Evolutionary conservation across 2,329 filamentous ascomycete species (phyloP).

Genomic region (Paraconiothyrium brasiliense): DNA sequence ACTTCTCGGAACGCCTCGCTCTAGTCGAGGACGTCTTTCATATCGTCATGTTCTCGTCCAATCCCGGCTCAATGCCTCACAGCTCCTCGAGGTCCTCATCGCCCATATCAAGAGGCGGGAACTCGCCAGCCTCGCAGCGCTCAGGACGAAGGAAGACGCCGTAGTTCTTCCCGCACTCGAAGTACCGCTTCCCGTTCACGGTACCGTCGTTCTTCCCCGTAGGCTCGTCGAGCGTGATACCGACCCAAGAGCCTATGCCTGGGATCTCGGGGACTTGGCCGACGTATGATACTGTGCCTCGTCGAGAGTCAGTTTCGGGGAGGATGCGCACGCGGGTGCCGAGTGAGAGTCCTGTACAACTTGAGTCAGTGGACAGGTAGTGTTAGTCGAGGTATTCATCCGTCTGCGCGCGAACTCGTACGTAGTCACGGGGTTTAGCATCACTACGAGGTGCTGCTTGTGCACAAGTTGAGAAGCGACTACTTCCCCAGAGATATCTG

Average conservation of each 20-base stretch:
- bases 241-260: slow-evolving; percentile 72
- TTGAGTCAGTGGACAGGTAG: slow-evolving; percentile 10
- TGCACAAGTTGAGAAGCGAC: not conserved
- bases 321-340: slow-evolving; percentile 52
- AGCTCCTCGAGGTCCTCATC: slow-evolving; percentile 74
- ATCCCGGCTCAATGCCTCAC: slow-evolving; percentile 9
- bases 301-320: slow-evolving; percentile 71
- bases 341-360: slow-evolving; percentile 36
- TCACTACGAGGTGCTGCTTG: not conserved
- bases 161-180: slow-evolving; percentile 72
- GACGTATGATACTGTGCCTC: slow-evolving; percentile 76
- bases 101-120: slow-evolving; percentile 61
- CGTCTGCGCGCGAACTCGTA: slow-evolving; percentile 4
- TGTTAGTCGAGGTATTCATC: not conserved
- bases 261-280: slow-evolving; percentile 80
- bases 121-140: slow-evolving; percentile 80
- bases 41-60: not conserved
- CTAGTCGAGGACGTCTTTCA: not conserved
- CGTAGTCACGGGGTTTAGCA: not conserved
- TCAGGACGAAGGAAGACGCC: slow-evolving; percentile 84
- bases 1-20: not conserved
- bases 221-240: slow-evolving; percentile 77
- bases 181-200: slow-evolving; percentile 73
- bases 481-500: not conserved
- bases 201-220: slow-evolving; percentile 85